Percentiles rank a stretch among this genome's conserved stretches.
phyloP scores from a whole-genome alignment of 192 early-diverging fungal species.

The Haplosporangium gracile region DNA sequence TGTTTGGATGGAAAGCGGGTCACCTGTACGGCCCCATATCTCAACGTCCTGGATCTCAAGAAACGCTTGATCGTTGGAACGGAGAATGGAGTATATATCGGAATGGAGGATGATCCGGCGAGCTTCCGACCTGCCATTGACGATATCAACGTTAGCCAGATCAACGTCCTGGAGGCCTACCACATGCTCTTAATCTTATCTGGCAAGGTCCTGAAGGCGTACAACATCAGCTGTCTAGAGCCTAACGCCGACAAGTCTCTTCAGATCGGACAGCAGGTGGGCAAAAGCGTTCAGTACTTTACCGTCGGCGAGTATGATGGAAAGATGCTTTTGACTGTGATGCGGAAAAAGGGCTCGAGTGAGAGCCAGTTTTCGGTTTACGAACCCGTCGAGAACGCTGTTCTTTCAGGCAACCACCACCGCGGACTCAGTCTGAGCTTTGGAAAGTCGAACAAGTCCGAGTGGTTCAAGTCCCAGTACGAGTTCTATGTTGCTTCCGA shows the following conservation, averaged over 20 bases:
- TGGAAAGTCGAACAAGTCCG: conserved; percentile 21
- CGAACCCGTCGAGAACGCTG: conserved; percentile 29
- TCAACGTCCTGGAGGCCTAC: conserved; percentile 83
- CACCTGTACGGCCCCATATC: conserved; percentile 25
- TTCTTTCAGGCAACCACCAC: conserved; percentile 5
- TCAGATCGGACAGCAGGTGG: conserved; percentile 22
- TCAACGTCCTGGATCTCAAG: conserved; percentile 65
- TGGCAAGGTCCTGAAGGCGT: conserved; percentile 34
- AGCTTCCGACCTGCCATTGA: conserved; percentile 29
- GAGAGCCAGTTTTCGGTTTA: conserved; percentile 27
- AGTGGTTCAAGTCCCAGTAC: conserved; percentile 61
- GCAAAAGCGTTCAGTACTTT: conserved; percentile 54
- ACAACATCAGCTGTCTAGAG: conserved; percentile 38
- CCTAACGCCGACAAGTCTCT: conserved; percentile 33
- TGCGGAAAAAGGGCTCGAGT: conserved; percentile 26
- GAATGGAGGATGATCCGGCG: conserved; percentile 59
- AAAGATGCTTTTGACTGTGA: conserved; percentile 35
- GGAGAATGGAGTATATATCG: conserved; percentile 85
- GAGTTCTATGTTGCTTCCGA: conserved; percentile 94
- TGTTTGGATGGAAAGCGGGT: conserved; percentile 31
- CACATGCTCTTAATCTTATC: conserved; percentile 84
- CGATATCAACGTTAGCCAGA: conserved; percentile 80
- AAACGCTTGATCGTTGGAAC: conserved; percentile 82
- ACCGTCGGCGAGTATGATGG: conserved; percentile 46
- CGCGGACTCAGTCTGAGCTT: conserved; percentile 16